Conservation (phyloP, 352 stramenopile genomes). For the Globisporangium echinulatum region DNA sequence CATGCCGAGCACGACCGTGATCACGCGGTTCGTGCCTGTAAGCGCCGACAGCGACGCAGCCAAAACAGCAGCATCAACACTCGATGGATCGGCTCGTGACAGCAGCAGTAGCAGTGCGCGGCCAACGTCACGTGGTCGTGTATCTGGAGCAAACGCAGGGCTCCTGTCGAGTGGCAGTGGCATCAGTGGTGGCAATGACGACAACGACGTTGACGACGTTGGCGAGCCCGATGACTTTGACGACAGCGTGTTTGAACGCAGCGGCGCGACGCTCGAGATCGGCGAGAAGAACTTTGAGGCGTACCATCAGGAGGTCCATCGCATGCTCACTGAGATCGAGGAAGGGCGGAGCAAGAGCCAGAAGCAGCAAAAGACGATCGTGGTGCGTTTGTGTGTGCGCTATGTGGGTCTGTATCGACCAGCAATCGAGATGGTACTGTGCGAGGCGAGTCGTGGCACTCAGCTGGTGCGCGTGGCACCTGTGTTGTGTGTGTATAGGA, state of each 20-base stretch:
- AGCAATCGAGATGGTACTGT: neutral
- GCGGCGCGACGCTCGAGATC: constrained; percentile 19
- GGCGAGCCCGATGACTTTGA: constrained; percentile 7
- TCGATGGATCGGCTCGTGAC: neutral
- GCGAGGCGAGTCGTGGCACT: too few species aligned
- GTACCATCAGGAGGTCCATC: constrained; percentile 63
- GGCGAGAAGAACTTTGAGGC: constrained; percentile 63
- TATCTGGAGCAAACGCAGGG: too few species aligned
- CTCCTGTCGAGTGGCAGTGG: neutral
- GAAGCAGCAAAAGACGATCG: constrained; percentile 69
- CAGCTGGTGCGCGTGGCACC: too few species aligned
- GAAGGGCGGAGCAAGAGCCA: constrained; percentile 41
- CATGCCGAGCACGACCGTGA: constrained; percentile 60
- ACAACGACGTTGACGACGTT: neutral
- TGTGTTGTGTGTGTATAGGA: constrained; percentile 22
- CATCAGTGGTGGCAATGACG: neutral
- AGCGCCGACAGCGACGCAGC: constrained; percentile 16
- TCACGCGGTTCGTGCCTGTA: constrained; percentile 27
- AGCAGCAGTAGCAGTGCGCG: neutral
- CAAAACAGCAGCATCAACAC: neutral
- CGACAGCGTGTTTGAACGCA: constrained; percentile 1
- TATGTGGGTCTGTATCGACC: neutral
- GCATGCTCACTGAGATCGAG: constrained; percentile 59
- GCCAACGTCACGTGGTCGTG: too few species aligned
- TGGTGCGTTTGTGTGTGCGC: constrained; percentile 21